Base-by-base conservation (phyloP, 352 stramenopile genomes). In the Paralagenidium karlingii region DNA sequence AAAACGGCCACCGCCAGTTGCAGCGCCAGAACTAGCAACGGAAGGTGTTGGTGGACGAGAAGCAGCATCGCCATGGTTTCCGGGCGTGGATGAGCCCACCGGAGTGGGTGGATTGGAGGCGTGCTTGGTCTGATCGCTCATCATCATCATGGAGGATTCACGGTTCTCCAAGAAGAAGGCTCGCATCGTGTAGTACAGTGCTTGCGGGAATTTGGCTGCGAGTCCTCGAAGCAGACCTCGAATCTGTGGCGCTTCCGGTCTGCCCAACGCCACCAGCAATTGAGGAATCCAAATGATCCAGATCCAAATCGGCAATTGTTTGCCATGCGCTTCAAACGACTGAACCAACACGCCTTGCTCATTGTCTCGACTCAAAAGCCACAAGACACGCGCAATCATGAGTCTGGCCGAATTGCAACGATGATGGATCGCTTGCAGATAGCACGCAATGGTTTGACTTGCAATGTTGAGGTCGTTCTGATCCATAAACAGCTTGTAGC, bases 281-380 rank as follows among this genome's bases (percentile, higher is more conserved):
- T 98, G 94, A 15, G 94, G 94, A 38, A 98, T 97, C 94, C 95
- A 99, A 27, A 97, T 94, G 25, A 99, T 94, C 95, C 95, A 99
- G 39, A 98, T 94, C 94, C 94, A 99, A 43, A 96, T 94, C 16
- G 94, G 96, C 12, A 98, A 60, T 38, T 92, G 73, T 46, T 91
- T 92, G 40, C 88, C 91, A 50, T 97, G 82, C 11, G 73, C 87
- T 61, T 98, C 90, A 38, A 99, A 90, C 41, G 90, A 58, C 40
- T 87, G 71, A 26, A 93, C 79, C 7, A 91, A 49, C 30, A 74
- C 47, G 16, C 73, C 73, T 11, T 65, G 44, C 18, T 78, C 47
- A 41, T 96, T 82, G 45, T 96, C 85, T 51, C 91, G 71, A 43
- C 74, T 88, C 11, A 96, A 60, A 42, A 96, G 52, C 82, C 83